Conservation (phyloP, 768 basidiomycete species). For the Tylopilus plumbeoviolaceoides region DNA sequence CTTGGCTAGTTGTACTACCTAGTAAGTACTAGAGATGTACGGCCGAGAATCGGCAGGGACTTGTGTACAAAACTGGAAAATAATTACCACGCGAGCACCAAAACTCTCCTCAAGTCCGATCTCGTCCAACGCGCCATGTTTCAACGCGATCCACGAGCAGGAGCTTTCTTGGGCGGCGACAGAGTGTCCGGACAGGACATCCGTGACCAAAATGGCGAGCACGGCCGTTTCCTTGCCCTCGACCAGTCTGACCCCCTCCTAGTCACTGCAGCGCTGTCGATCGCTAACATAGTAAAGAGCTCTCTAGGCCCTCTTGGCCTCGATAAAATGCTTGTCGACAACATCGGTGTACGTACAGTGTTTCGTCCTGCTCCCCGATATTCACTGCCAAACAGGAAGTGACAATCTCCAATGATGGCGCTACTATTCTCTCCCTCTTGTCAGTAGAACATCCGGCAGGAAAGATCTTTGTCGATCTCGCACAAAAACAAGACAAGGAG, state of each 20-base stretch:
- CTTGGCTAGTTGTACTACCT: no score
- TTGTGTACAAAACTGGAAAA: no score
- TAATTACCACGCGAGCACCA: not conserved
- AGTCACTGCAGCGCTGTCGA: conserved; percentile 95
- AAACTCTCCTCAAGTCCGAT: not conserved
- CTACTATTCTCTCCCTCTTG: conserved; percentile 93
- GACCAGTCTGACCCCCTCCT: conserved; percentile 8
- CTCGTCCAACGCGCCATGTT: conserved; percentile 49
- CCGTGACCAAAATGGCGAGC: conserved; percentile 89
- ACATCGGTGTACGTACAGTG: conserved; percentile 73
- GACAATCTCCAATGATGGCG: conserved; percentile 99
- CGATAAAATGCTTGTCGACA: conserved; percentile 97
- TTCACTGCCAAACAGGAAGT: conserved; percentile 67
- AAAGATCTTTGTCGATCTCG: conserved; percentile 95
- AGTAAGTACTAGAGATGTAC: no score
- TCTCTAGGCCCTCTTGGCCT: conserved; percentile 92
- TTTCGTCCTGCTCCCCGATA: not conserved
- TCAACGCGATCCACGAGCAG: conserved; percentile 88
- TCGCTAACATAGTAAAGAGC: conserved; percentile 97
- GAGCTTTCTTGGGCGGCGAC: conserved; percentile 92
- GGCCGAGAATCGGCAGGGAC: no score
- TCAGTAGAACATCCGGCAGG: conserved; percentile 97
- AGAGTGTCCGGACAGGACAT: conserved; percentile 94
- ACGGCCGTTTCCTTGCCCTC: not conserved
- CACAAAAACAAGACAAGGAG: conserved; percentile 99